These are phyloP conservation scores for Lantana camara DNA, from an alignment of 257 asterid genomes.

Conservation along the genomic window DNA sequence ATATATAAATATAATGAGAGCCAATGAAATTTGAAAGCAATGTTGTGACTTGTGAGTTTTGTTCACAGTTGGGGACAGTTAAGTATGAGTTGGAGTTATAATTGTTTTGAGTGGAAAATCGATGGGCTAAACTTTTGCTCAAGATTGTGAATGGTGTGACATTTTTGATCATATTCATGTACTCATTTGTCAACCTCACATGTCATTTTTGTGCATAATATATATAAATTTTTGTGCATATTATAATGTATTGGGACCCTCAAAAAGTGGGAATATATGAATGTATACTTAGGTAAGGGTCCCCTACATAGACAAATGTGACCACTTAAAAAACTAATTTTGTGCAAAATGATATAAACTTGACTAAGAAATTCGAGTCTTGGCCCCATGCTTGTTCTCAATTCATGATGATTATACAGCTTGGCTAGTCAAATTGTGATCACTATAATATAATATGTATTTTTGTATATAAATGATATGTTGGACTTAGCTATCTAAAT, in stretches of 20 bases:
- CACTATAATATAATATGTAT: no score
- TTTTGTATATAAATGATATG: no score
- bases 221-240: background rate
- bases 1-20: no score
- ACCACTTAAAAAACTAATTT: background rate
- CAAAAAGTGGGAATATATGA: constrained; percentile 6
- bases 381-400: constrained; percentile 10
- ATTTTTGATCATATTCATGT: constrained; percentile 9
- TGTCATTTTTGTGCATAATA: background rate
- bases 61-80: constrained; percentile 30
- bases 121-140: constrained; percentile 21
- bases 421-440: constrained; percentile 7
- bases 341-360: constrained; percentile 7
- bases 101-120: constrained; percentile 1
- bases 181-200: constrained; percentile 31
- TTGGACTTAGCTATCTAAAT: no score
- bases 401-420: constrained; percentile 14
- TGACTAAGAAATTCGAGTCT: constrained; percentile 10
- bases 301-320: background rate
- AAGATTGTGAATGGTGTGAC: constrained; percentile 12
- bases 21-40: background rate
- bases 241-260: constrained; percentile 8
- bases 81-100: constrained; percentile 19
- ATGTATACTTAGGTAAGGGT: background rate
- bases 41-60: background rate